Evolutionary conservation across 805 yeast species (phyloP), one percentile per base, ranked within the genome.

Genomic region (Osmozyma mogii): DNA sequence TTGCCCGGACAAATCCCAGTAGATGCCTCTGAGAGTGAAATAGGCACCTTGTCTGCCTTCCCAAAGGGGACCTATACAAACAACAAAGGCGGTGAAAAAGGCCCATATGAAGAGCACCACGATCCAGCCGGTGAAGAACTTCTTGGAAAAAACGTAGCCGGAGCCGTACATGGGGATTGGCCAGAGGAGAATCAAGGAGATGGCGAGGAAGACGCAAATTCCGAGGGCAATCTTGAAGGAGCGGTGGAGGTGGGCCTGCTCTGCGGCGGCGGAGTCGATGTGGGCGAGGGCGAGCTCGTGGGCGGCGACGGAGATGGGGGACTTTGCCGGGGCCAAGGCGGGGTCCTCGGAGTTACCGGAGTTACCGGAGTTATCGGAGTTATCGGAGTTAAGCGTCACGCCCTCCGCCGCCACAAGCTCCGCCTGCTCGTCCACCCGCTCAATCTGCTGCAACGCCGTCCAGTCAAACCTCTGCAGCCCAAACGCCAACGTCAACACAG

Each of bases 91-190:
- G 21, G 81, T 70, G 44, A 70, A 63, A 57, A 83, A 84, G 20
- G 84, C 58, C 95, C 95, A 85, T 35, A 84, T 74, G 30, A 87
- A 73, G 35, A 79, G 75, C 17, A 85, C 94, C 21, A 68, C 74
- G 28, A 87, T 71, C 95, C 95, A 87, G 25, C 95, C 95, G 5
- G 92, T 82, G 56, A 85, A 87, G 58, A 84, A 84, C 33, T 53
- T 56, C 52, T 72, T 77, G 30, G 84, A 73, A 56, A 85, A 87
- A 23, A 85, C 64, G 49, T 85, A 85, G 3, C 71, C 68, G 4
- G 79, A 49, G 18, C 95, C 96, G 52, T 79, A 85, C 92, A 87
- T 79, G 41, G 96, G 95, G 85, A 85, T 82, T 46, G 96, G 96
- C 92, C 94, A 84, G 17, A 85, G 47, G 15, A 87, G 68, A 18